Base-by-base conservation (phyloP, 257 asterid genomes). In the Nicotiana benthamiana region DNA sequence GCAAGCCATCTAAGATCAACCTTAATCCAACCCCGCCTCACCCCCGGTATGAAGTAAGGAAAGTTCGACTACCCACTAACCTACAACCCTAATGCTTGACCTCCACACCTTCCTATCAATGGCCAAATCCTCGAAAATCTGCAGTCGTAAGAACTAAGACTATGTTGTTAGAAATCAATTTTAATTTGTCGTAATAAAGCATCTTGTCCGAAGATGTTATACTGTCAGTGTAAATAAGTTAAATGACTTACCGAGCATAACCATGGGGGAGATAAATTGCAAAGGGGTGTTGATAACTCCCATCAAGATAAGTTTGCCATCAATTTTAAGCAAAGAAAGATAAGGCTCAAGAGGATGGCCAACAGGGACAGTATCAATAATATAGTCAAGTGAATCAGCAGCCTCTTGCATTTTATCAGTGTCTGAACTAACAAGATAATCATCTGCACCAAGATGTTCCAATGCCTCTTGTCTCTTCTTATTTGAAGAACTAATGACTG, bases 401-500 rank as follows among this genome's bases (percentile, higher is more conserved):
- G 87, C 83, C 62, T 87, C 92, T 54, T 89, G 92, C 98, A 91
- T 88, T 36, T 57, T 79, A 5, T 63, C 83, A 18, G 80, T 56
- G 43, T 91, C 97, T 2, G 97, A 88, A 86, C 97, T 92, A n/a
- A 95, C 96, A 70, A 95, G 54, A 83, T 95, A 95, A 20, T 88
- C 96, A 65, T 95, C 99, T 0, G 99, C 98, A 0, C 99, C 99
- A 4, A 95, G 88, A 80, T 95, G 94, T 7, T 89, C 92, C 53
- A 93, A 22, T 0, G 99, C 99, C 77, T 95, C 99, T 5, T 80
- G 93, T 75, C 89, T 85, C 83, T 95, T 95, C 88, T 82, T 92
- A 18, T 88, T 66, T 0, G 99, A 95, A 5, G 99, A 95, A 91
- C 99, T 95, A 46, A 95, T 91, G 26, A 93, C 97, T 0, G 97